These are phyloP conservation scores for Phaseolus lunatus DNA, from an alignment of 306 rosid genomes.

Conservation along the genomic window DNA sequence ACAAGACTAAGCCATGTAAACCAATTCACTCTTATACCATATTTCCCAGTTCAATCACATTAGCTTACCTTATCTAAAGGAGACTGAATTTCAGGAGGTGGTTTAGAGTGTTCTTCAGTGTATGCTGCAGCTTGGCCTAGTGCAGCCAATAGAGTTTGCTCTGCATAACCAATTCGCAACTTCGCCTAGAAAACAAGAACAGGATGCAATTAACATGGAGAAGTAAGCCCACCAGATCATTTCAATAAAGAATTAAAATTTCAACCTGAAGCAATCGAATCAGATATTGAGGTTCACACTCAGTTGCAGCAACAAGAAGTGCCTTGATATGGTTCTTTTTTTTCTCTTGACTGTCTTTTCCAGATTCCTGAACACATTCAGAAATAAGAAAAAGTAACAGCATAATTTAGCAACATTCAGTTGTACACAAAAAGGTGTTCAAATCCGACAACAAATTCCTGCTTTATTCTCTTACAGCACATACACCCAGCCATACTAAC, in stretches of 20 bases:
- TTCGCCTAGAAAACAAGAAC: conserved; percentile 59
- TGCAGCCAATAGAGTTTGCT: conserved; percentile 92
- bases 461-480: conserved; percentile 30
- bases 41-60: conserved; percentile 37
- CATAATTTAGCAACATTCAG: conserved; percentile 27
- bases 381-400: conserved; percentile 29
- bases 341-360: conserved; percentile 94
- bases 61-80: conserved; percentile 82
- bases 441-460: conserved; percentile 1
- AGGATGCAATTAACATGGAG: conserved; percentile 36
- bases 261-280: conserved; percentile 89
- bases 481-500: not conserved
- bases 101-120: conserved; percentile 72
- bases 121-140: conserved; percentile 90
- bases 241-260: conserved; percentile 34
- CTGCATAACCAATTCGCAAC: conserved; percentile 89
- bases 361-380: conserved; percentile 77
- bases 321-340: conserved; percentile 86
- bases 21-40: conserved; percentile 10
- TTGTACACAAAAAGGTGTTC: conserved; percentile 3
- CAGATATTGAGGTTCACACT: conserved; percentile 87
- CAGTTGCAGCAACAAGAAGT: conserved; percentile 94
- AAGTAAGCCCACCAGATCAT: conserved; percentile 37
- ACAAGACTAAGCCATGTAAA: conserved; percentile 29
- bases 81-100: conserved; percentile 70